Base-by-base conservation (phyloP, 1,139 yeast species). In the Saccharomycopsis crataegensis region DNA sequence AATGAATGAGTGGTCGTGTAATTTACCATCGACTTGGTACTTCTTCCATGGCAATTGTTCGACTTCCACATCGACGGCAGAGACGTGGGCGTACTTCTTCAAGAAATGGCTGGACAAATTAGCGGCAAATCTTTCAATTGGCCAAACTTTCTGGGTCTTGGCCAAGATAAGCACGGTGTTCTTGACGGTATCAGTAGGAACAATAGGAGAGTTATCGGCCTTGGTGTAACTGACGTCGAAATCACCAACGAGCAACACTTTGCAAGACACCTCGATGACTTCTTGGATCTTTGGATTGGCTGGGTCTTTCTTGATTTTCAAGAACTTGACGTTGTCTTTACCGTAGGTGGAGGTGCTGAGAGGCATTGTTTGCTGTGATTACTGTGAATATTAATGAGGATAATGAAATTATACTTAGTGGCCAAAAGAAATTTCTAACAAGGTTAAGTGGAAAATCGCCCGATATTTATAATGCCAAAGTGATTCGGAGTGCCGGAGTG, bases 181-280 rank as follows among this genome's bases (percentile, higher is more conserved):
- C 71, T 90, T 90, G 58, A 89, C 91, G 1, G 96, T 89, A 69
- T 90, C 97, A 11, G 97, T 90, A 55, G 97, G 96, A 49, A 90
- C 95, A 64, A 90, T 82, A n/a, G 86, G 78, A 2, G 87, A 68
- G 71, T 90, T 90, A 70, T 90, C 95, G 43, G 96, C 96, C 59
- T 83, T 67, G 52, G 96, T 90, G 73, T 87, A 90, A 2, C 96
- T 82, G 37, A 72, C 71, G 58, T 86, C 96, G 62, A 90, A 83
- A 53, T 76, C 78, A 58, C 97, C 97, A 62, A 78, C 82, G 58
- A 90, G 77, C 57, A 90, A 75, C 31, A 83, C 83, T 61, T 77
- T 76, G 51, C 86, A 95, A 57, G 89, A 85, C 57, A 95, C 88
- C 71, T 90, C 96, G 67, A 86, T 78, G 49, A 90, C 82, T 55